phyloP scores from a whole-genome alignment of 805 yeast species.

The Lipomyces kockii region DNA sequence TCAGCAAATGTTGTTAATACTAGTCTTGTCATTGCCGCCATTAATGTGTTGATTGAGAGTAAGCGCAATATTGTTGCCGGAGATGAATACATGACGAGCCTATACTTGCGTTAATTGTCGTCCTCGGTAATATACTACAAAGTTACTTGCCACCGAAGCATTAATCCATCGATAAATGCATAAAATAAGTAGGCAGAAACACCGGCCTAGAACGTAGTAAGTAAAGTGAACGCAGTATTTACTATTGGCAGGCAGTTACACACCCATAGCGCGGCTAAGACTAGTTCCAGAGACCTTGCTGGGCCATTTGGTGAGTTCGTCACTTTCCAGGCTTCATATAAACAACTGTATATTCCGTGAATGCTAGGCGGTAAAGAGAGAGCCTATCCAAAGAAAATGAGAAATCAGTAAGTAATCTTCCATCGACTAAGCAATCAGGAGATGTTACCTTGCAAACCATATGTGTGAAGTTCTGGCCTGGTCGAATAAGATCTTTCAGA shows the following conservation, averaged over 20 bases:
- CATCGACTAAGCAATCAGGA: not conserved
- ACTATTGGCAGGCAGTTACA: constrained; percentile 7
- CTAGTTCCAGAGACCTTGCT: constrained; percentile 76
- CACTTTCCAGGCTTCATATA: constrained; percentile 45
- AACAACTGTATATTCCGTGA: constrained; percentile 51
- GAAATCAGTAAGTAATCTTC: not conserved
- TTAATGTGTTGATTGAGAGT: constrained; percentile 76
- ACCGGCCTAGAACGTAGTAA: constrained; percentile 56
- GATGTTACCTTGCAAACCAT: constrained; percentile 23
- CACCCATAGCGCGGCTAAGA: constrained; percentile 78
- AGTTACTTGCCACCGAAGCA: constrained; percentile 70
- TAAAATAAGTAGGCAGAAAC: constrained; percentile 86
- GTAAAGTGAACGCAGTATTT: not conserved
- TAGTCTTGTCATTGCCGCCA: constrained; percentile 71
- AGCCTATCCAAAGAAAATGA: constrained; percentile 47
- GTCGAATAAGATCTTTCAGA: constrained; percentile 23
- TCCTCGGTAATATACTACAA: not conserved
- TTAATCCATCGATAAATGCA: constrained; percentile 82
- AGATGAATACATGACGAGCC: constrained; percentile 85
- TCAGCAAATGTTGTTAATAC: constrained; percentile 71
- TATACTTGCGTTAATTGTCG: constrained; percentile 1
- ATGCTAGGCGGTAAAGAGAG: constrained; percentile 72
- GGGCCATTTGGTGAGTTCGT: constrained; percentile 42
- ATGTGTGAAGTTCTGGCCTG: constrained; percentile 21
- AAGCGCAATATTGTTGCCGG: constrained; percentile 88